Evolutionary conservation across 2,329 filamentous ascomycete genomes (phyloP).

Genomic region (Fusarium sp.): DNA sequence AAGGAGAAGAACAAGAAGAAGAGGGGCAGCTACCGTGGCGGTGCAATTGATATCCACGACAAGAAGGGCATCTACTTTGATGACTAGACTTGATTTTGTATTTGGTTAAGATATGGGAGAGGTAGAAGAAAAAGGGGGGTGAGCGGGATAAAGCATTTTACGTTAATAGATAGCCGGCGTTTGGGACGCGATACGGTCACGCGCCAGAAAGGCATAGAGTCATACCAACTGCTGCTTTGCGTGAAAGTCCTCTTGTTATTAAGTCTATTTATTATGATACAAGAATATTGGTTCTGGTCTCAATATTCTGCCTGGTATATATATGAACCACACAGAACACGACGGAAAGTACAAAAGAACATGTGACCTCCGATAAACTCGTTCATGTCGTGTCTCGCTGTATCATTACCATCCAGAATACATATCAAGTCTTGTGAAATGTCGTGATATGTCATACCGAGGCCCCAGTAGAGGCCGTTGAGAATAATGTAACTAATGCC

Average conservation of each 20-base stretch:
- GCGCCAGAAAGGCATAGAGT: conserved; percentile 32
- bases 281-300: conserved; percentile 1
- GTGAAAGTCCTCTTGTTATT: conserved; percentile 3
- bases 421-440: not conserved
- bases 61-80: conserved; percentile 96
- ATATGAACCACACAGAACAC: not conserved
- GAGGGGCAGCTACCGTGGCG: conserved; percentile 89
- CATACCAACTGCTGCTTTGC: conserved; percentile 12
- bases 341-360: not conserved
- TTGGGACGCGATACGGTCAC: conserved; percentile 36
- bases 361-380: not conserved
- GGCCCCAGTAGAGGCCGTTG: conserved; percentile 69
- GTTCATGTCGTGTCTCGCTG: not conserved
- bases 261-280: conserved; percentile 2
- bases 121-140: conserved; percentile 2
- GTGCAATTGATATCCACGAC: conserved; percentile 82
- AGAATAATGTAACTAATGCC: conserved; percentile 69
- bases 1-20: conserved; percentile 99
- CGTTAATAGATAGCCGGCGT: conserved; percentile 44
- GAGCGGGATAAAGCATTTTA: conserved; percentile 15
- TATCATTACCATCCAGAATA: not conserved
- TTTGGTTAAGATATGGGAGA: conserved; percentile 5
- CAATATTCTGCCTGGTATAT: conserved; percentile 4
- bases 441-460: conserved; percentile 52
- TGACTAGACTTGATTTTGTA: conserved; percentile 64